Percentiles rank a stretch among this genome's conserved stretches.
These are phyloP conservation scores for Cutaneotrichosporon sp. DNA, from an alignment of 1,284 basidiomycete species.

Conservation along the genomic window DNA sequence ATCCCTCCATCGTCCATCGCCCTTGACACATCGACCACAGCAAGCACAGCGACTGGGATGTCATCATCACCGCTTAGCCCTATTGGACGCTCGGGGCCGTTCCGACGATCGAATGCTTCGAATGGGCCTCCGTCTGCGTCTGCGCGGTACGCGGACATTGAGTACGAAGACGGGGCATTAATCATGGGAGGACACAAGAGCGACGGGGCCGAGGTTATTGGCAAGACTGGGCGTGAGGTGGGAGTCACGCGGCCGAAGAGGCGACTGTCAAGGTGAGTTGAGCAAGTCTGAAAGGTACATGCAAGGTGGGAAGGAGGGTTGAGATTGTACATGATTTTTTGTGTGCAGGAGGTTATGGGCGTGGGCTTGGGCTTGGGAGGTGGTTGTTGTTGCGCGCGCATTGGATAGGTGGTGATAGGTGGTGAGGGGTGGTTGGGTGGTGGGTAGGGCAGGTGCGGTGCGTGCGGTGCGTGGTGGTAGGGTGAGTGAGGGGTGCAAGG, in stretches of 20 bases:
- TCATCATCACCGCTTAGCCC: not conserved
- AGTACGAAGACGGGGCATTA: slow-evolving; percentile 2
- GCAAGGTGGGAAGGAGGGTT: too few relatives aligned
- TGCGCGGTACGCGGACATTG: not conserved
- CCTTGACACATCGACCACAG: not conserved
- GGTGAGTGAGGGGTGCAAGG: too few relatives aligned
- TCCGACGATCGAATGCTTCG: not conserved
- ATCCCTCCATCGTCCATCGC: not conserved
- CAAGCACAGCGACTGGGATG: not conserved
- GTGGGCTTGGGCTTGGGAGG: not conserved
- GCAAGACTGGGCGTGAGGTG: slow-evolving; percentile 8
- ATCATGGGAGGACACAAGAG: slow-evolving; percentile 6
- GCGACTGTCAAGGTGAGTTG: slow-evolving; percentile 43
- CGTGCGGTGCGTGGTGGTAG: too few relatives aligned
- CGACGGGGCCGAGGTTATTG: not conserved
- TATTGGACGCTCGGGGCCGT: not conserved
- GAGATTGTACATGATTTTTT: too few relatives aligned
- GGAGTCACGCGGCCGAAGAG: slow-evolving; percentile 42
- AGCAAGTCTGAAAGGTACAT: too few relatives aligned
- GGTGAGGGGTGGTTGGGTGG: not conserved
- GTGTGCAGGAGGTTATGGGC: too few relatives aligned
- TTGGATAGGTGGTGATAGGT: not conserved
- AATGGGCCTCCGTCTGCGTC: too few relatives aligned
- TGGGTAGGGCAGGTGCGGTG: not conserved
- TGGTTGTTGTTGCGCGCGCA: not conserved